Conservation (phyloP, 2,329 filamentous ascomycete genomes). For the Colletotrichum sojae region DNA sequence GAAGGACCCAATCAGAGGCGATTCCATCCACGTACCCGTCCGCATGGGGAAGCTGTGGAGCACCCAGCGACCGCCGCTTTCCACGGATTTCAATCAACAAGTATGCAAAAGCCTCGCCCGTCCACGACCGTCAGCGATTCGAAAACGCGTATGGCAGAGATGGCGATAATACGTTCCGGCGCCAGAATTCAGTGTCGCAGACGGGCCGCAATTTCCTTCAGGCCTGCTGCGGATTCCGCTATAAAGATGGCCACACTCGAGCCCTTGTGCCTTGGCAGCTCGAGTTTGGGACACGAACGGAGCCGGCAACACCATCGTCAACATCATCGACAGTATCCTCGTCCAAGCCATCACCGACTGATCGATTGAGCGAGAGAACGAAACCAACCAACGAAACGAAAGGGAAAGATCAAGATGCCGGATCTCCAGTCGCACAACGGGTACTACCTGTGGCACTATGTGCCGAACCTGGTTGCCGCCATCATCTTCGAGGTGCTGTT, state of each 20-base stretch:
- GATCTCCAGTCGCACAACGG: slow-evolving; percentile 48
- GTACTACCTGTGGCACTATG: slow-evolving; percentile 54
- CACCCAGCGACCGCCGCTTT: no score
- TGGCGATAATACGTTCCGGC: slow-evolving; percentile 3
- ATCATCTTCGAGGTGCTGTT: slow-evolving; percentile 62
- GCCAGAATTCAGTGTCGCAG: not conserved
- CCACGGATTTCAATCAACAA: no score
- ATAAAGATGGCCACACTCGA: slow-evolving; percentile 27
- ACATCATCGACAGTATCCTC: not conserved
- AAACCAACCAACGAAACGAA: not conserved
- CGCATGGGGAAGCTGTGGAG: slow-evolving; percentile 17
- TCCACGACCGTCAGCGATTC: not conserved
- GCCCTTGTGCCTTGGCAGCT: slow-evolving; percentile 24
- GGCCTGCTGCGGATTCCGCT: slow-evolving; percentile 1
- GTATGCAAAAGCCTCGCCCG: slow-evolving; percentile 6
- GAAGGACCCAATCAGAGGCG: not conserved
- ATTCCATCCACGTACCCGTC: slow-evolving; percentile 23
- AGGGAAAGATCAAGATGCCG: slow-evolving; percentile 44
- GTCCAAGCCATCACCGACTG: not conserved
- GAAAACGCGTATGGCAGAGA: slow-evolving; percentile 27
- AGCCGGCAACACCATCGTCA: not conserved
- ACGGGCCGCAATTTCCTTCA: not conserved
- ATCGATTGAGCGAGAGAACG: not conserved
- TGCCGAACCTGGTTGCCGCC: slow-evolving; percentile 59
- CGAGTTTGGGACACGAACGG: slow-evolving; percentile 9